phyloP scores from a whole-genome alignment of 2,329 filamentous ascomycete species.

The Fonsecaea pedrosoi region DNA sequence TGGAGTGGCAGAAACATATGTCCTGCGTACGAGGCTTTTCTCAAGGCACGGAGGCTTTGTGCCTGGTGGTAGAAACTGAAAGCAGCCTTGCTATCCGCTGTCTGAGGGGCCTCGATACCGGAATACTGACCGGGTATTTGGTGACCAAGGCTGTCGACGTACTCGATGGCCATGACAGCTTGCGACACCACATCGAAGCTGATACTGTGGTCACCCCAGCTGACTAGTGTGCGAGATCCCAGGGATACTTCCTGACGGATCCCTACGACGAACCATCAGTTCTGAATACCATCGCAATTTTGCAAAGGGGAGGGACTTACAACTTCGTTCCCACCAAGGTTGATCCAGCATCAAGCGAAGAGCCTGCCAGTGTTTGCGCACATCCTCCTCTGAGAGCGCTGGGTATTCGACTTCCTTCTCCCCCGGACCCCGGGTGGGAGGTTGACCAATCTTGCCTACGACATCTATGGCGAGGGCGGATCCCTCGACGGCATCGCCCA shows the following conservation, averaged over 20 bases:
- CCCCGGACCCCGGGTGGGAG: slow-evolving; percentile 17
- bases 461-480: slow-evolving; percentile 25
- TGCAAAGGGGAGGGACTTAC: neutral
- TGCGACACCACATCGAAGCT: slow-evolving; percentile 14
- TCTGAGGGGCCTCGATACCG: no score
- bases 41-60: slow-evolving; percentile 7
- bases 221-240: slow-evolving; percentile 1
- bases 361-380: slow-evolving; percentile 11
- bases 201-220: slow-evolving; percentile 13
- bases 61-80: slow-evolving; percentile 19
- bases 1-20: neutral
- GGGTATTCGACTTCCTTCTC: slow-evolving; percentile 24
- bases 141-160: slow-evolving; percentile 7
- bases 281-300: neutral
- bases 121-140: neutral
- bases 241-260: slow-evolving; percentile 19
- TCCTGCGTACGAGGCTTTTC: slow-evolving; percentile 9
- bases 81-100: neutral
- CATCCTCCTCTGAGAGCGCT: slow-evolving; percentile 12
- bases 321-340: slow-evolving; percentile 20
- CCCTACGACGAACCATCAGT: neutral
- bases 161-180: slow-evolving; percentile 20
- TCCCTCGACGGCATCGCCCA: slow-evolving; percentile 30
- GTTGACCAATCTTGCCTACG: slow-evolving; percentile 22
- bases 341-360: slow-evolving; percentile 9